phyloP scores from a whole-genome alignment of 345 rosid genomes.

The Gossypium herbaceum region DNA sequence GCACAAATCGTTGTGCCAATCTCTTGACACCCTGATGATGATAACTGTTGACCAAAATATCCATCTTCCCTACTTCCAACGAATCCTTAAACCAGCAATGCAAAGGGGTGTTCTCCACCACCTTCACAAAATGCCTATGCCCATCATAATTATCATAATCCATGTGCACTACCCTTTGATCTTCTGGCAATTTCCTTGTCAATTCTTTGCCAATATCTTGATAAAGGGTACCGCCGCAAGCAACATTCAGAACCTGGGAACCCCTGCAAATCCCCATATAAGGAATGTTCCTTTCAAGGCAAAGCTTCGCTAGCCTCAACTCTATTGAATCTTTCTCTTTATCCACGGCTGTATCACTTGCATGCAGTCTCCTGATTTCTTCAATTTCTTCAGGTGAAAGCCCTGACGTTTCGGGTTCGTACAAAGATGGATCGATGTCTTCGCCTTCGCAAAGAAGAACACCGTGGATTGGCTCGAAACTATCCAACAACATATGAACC shows the following conservation, averaged over 20 bases:
- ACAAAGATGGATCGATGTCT: slow-evolving; percentile 1
- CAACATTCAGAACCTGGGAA: not conserved
- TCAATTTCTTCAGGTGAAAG: not conserved
- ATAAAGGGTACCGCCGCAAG: slow-evolving; percentile 4
- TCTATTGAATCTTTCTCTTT: slow-evolving; percentile 3
- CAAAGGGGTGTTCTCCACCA: not conserved
- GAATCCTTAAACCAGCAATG: not conserved
- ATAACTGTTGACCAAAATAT: not conserved
- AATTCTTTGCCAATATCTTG: not conserved
- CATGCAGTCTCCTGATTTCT: slow-evolving; percentile 2
- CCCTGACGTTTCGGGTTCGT: not conserved
- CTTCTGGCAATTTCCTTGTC: not conserved
- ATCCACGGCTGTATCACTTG: not conserved
- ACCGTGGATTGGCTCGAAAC: slow-evolving; percentile 4
- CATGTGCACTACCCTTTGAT: not conserved
- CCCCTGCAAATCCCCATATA: slow-evolving; percentile 3
- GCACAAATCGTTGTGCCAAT: not conserved
- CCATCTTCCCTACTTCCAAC: not conserved
- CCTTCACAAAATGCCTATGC: not conserved
- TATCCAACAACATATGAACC: not conserved
- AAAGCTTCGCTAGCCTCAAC: not conserved
- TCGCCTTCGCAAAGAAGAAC: slow-evolving; percentile 2
- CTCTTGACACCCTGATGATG: not conserved
- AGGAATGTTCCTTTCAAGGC: slow-evolving; percentile 8
- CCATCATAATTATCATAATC: slow-evolving; percentile 1